phyloP scores from a whole-genome alignment of 139 green algal genomes.

The Diplosphaera chodatii region DNA sequence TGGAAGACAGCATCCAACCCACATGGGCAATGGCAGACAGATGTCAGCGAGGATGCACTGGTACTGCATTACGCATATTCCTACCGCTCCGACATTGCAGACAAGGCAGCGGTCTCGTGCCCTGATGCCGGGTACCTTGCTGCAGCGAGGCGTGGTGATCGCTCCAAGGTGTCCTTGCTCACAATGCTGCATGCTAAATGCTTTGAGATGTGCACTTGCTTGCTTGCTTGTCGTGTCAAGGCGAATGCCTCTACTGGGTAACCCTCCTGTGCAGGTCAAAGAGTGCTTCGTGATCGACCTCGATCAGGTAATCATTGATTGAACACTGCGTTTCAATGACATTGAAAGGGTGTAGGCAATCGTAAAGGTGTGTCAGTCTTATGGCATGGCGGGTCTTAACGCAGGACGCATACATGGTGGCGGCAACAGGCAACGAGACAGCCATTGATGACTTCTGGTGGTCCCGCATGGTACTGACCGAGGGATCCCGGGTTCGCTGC shows the following conservation, averaged over 20 bases:
- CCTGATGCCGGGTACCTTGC: constrained; percentile 7
- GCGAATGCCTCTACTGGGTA: too few relatives aligned
- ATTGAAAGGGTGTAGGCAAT: too few relatives aligned
- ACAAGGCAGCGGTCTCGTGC: constrained; percentile 29
- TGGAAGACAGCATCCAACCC: constrained; percentile 9
- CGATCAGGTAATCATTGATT: constrained; percentile 10
- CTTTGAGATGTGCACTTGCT: too few relatives aligned
- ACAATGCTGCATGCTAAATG: too few relatives aligned
- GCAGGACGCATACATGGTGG: constrained; percentile 31
- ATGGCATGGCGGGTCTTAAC: too few relatives aligned
- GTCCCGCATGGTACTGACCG: constrained; percentile 23
- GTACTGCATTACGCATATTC: constrained; percentile 37
- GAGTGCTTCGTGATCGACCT: constrained; percentile 33
- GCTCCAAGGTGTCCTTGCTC: constrained; percentile 16
- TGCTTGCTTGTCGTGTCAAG: too few relatives aligned
- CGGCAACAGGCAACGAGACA: constrained; percentile 1
- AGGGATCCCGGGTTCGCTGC: constrained; percentile 28
- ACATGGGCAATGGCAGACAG: constrained; percentile 12
- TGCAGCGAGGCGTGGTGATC: constrained; percentile 1
- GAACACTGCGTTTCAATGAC: too few relatives aligned
- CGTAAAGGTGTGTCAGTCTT: too few relatives aligned
- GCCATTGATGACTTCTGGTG: constrained; percentile 23
- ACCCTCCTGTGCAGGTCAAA: constrained; percentile 17
- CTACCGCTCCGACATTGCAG: constrained; percentile 15
- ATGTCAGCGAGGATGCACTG: constrained; percentile 16